A percentile compares a stretch with the other conserved stretches of the same genome.
phyloP scores from a whole-genome alignment of 2,329 filamentous ascomycete genomes.

The Cladosporium velox region DNA sequence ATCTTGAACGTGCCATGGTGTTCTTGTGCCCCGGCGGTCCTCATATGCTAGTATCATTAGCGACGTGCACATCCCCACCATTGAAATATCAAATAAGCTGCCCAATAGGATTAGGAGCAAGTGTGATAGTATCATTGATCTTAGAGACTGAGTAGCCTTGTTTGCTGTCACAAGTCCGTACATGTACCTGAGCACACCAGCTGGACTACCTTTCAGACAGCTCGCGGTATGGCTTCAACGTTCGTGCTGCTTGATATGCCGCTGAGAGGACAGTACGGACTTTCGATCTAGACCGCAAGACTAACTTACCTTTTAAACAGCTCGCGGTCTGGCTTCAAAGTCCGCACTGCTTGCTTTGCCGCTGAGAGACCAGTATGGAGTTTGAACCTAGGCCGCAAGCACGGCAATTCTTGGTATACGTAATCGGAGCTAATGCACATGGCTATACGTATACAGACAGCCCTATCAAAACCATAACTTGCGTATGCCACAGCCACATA shows the following conservation, averaged over 20 bases:
- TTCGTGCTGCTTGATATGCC: too few species aligned
- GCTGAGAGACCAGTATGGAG: too few species aligned
- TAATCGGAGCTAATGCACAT: neutral
- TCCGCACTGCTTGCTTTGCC: too few species aligned
- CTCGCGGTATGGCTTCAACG: too few species aligned
- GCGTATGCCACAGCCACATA: neutral
- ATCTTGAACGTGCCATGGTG: neutral
- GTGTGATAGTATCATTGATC: neutral
- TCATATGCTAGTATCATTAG: neutral
- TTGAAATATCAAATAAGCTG: neutral
- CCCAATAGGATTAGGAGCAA: neutral
- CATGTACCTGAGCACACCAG: too few species aligned
- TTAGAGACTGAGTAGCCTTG: neutral
- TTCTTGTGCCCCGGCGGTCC: neutral
- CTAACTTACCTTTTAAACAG: too few species aligned
- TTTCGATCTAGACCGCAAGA: too few species aligned
- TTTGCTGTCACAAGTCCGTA: neutral
- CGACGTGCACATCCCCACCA: neutral
- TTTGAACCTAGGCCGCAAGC: too few species aligned
- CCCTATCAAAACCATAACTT: neutral
- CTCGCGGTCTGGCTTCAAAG: too few species aligned
- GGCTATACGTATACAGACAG: neutral
- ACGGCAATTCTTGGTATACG: neutral
- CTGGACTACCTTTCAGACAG: too few species aligned
- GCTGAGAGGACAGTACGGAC: too few species aligned